Evolutionary conservation across 1,284 basidiomycete species (phyloP), one percentile per base, ranked within the genome.

Genomic region (Pholiota adiposa): DNA sequence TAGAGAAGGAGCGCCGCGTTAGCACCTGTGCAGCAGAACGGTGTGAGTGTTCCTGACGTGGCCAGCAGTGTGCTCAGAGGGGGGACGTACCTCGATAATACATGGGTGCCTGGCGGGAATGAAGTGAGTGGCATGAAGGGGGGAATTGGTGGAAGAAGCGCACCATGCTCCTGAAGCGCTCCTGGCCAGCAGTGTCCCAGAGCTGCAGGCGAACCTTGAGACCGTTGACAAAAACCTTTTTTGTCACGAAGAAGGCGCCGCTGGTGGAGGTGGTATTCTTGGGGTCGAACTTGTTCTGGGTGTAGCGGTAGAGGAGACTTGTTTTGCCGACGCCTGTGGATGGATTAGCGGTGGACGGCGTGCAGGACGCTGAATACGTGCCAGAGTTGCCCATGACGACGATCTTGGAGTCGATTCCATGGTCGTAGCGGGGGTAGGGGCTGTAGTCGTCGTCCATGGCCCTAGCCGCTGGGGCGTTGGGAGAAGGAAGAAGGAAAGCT

Each of bases 141-240:
- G 46, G 50, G 59, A 65, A 56, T 51, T 23, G 67, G 14, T 56
- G 67, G 63, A 59, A 54, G 58, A 65, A 62, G 57, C 87, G 62
- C 63, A 92, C 92, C 93, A 98, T 96, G 70, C 91, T 93, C 64
- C 96, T 84, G 77, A 97, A 98, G 52, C 95, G 82, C 80, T 98
- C 96, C 81, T 98, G 96, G n/a, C 96, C 96, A 43, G 96, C 96
- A 55, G 96, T 97, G 73, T 98, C 96, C 96, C 96, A 98, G 61
- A 92, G 78, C 73, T 92, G 90, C 57, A 92, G 77, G 54, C 94
- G 88, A 18, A 98, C 94, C 72, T 93, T 92, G 66, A 93, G 83
- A 48, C 93, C 94, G 65, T 94, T 87, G 66, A 98, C 86, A 67
- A 88, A 85, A 43, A 96, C 88, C 79, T 97, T 97, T 83, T 98